Evolutionary conservation across 352 stramenopile species (phyloP), one percentile per base, ranked within the genome.

Genomic region (Phytopythium sindhum): DNA sequence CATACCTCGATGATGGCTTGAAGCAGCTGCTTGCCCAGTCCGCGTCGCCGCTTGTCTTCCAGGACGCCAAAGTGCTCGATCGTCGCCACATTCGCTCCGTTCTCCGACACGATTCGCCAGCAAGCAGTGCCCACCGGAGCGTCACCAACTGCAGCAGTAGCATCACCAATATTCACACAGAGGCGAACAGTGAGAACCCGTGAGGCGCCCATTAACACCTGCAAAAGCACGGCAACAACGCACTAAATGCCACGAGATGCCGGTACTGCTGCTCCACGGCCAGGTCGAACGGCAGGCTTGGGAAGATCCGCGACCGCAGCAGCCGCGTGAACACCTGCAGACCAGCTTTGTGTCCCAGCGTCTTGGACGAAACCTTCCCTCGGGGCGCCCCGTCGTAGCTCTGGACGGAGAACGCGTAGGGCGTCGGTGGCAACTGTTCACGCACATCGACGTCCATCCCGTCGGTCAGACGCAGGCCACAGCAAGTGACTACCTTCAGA

Each of bases 191-290:
- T 64, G 24, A 57, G 31, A 54, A 28, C 24, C 28, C 57, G 65
- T 52, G 41, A 60, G 56, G 68, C 26, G 70, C 29, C n/a, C 37
- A 47, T 33, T 28, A 53, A n/a, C 52, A 33, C n/a, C 37, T 60
- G 51, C 6, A 39, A 35, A 56, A 45, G 23, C 21, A 58, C 12
- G 37, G 26, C 15, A 28, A 60, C 26, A 58, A 69, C 81, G 55
- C 54, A 93, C 85, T 75, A 53, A 89, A 89, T 15, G 80, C 78
- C 23, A 93, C 66, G 37, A 90, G 64, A 64, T 93, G 82, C 31
- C 80, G 64, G 44, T 72, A 75, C 9, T 52, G 66, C 1, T 70
- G 58, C 58, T 88, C 82, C 5, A 77, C 74, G 12, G 65, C 59
- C 17, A 76, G 62, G 24, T 84, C 67, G 15, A 62, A 65, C 37